Base-by-base conservation (phyloP, 768 basidiomycete genomes). In the Trametes meyenii region DNA sequence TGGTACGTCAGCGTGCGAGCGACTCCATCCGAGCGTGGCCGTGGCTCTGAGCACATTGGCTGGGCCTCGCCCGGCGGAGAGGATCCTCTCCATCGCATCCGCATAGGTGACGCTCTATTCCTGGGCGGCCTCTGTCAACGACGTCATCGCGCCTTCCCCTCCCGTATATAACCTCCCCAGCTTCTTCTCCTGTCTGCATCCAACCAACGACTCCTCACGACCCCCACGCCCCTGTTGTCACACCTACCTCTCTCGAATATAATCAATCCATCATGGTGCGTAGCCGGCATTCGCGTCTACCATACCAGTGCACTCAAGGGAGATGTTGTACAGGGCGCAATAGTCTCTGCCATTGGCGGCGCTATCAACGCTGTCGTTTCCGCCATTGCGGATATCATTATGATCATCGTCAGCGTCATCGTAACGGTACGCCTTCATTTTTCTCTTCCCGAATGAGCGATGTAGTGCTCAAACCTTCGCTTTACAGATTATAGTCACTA, bases 321-420 rank as follows among this genome's bases (percentile, higher is more conserved):
- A 11, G 5, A 11, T 29, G 8, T 16, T 14, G 5, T 23, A 5
- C 64, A 87, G 87, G 86, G 85, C 52, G 79, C 85, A 23, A 77
- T 87, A 53, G 75, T 88, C 70, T 88, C 86, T 69, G 81, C 87
- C 24, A 89, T 90, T 45, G 87, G 85, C 21, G 66, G 72, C 50
- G 86, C 79, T 26, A 83, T 89, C 60, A 83, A 83, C 56, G 75
- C 83, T 51, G 71, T 90, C 61, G 79, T 90, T 66, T 79, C 79
- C 56, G 86, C 85, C 17, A 85, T 89, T 50, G 86, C 86, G 14
- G 67, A 65, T 55, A 76, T 89, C 3, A 68, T 87, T 61, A 84
- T 85, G 81, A 74, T 85, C 40, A 86, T 89, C 60, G 77, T 89
- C 48, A 66, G 77, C 60, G 84, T 73, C 10, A 81, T 90, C 60